Conservation (phyloP, 371 early-diverging fungal species). For the Mortierella sp. region DNA sequence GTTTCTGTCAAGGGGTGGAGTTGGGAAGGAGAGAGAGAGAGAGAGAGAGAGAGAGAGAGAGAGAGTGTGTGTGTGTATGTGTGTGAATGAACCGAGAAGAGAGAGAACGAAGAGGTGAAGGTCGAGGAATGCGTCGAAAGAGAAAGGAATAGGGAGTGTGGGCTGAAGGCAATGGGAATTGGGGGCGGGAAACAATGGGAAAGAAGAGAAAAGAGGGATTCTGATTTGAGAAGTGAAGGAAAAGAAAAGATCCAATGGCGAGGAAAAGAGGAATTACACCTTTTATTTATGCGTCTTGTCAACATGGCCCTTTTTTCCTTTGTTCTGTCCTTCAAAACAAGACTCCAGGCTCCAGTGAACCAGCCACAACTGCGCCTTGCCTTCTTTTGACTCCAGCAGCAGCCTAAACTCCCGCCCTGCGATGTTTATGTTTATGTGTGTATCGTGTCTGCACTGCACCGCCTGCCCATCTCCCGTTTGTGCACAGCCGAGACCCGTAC, state of each 20-base stretch:
- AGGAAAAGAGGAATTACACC: not conserved
- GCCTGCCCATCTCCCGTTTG: not conserved
- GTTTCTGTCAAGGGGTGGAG: not conserved
- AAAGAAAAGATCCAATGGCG: not conserved
- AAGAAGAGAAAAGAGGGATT: not conserved
- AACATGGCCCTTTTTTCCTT: not conserved
- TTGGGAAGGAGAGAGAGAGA: too few species aligned
- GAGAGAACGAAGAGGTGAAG: not conserved
- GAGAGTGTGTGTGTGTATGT: too few species aligned
- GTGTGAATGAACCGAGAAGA: not conserved
- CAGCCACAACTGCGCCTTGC: conserved; percentile 6
- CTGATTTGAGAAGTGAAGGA: not conserved
- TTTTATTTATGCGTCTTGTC: not conserved
- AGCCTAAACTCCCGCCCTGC: not conserved
- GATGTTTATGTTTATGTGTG: too few species aligned
- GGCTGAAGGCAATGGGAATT: not conserved
- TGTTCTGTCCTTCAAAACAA: not conserved
- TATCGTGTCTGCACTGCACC: not conserved
- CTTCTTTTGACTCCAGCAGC: not conserved
- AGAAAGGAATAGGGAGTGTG: not conserved
- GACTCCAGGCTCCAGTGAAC: not conserved
- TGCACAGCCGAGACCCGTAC: conserved; percentile 1
- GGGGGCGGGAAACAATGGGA: not conserved
- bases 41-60: not conserved
- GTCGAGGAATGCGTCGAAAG: not conserved